Conservation (phyloP, 192 early-diverging fungal species). For the Backusella psychrophila region DNA sequence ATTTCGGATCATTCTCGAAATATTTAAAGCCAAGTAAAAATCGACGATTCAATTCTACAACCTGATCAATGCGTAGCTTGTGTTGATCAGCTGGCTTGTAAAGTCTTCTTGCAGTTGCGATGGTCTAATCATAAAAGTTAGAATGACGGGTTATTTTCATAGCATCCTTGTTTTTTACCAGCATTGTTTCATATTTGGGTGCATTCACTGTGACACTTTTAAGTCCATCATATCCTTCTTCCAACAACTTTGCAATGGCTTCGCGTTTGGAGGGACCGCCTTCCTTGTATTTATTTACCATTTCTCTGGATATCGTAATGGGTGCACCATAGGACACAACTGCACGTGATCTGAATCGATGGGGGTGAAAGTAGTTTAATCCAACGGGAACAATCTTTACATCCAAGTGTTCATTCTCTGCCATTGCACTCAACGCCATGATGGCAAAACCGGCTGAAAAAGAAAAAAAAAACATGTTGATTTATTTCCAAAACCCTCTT, state of each 20-base stretch:
- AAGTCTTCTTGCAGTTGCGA: conserved; percentile 87
- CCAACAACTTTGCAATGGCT: conserved; percentile 73
- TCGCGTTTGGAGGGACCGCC: conserved; percentile 81
- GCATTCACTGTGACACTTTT: conserved; percentile 89
- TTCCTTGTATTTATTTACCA: conserved; percentile 76
- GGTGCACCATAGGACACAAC: conserved; percentile 94
- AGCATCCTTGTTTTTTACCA: conserved; percentile 43
- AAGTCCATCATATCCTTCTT: conserved; percentile 69
- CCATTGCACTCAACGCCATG: conserved; percentile 89
- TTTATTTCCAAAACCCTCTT: background rate
- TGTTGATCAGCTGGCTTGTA: conserved; percentile 79
- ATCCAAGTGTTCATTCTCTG: conserved; percentile 72
- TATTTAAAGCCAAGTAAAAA: conserved; percentile 79
- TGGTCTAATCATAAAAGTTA: conserved; percentile 46
- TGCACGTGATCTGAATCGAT: conserved; percentile 91
- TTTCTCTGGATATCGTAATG: conserved; percentile 69
- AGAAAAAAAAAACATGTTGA: background rate
- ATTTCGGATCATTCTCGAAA: conserved; percentile 76
- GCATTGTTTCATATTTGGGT: conserved; percentile 86
- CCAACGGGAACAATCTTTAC: conserved; percentile 87
- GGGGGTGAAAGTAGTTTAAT: conserved; percentile 94
- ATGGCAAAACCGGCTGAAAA: conserved; percentile 65
- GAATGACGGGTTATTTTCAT: background rate
- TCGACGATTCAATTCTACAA: conserved; percentile 86
- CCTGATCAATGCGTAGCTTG: conserved; percentile 79